Percentiles rank a stretch among this genome's conserved stretches.
Conservation (phyloP, 805 yeast species). For the Maudiozyma pseudohumilis region DNA sequence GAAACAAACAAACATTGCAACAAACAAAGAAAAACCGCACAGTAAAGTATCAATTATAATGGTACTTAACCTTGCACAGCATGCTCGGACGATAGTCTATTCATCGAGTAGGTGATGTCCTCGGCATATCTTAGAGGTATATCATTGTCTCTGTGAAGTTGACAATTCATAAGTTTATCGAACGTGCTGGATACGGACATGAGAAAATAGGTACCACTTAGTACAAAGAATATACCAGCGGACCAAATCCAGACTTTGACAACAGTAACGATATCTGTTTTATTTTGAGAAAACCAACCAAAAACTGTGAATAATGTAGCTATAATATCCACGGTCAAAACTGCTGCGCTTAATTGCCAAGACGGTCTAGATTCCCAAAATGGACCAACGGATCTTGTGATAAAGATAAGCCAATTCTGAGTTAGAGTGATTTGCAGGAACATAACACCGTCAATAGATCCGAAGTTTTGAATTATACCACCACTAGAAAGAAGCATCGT, state of each 20-base stretch:
- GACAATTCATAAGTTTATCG: conserved; percentile 79
- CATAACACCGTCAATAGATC: conserved; percentile 85
- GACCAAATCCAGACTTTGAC: conserved; percentile 93
- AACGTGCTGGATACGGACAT: conserved; percentile 75
- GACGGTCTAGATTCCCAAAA: conserved; percentile 96
- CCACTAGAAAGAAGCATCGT: conserved; percentile 85
- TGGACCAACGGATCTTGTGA: conserved; percentile 95
- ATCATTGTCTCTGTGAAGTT: conserved; percentile 46
- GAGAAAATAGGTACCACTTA: conserved; percentile 93
- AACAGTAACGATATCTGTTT: conserved; percentile 92
- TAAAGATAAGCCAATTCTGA: conserved; percentile 95
- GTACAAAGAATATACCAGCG: conserved; percentile 90
- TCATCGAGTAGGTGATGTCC: conserved; percentile 78
- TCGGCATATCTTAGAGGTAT: conserved; percentile 55
- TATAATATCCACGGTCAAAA: conserved; percentile 75
- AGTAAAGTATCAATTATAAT: too few species aligned
- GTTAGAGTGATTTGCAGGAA: conserved; percentile 90
- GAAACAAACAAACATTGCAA: too few species aligned
- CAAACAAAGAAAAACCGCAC: too few species aligned
- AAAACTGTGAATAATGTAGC: conserved; percentile 87
- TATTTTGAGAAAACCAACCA: conserved; percentile 98
- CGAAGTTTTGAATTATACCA: conserved; percentile 94
- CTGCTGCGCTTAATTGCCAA: conserved; percentile 95
- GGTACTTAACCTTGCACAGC: conserved; percentile 43
- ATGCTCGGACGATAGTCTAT: conserved; percentile 82